These are phyloP conservation scores for Ogataea ramenticola DNA, from an alignment of 805 yeast species.

Conservation along the genomic window DNA sequence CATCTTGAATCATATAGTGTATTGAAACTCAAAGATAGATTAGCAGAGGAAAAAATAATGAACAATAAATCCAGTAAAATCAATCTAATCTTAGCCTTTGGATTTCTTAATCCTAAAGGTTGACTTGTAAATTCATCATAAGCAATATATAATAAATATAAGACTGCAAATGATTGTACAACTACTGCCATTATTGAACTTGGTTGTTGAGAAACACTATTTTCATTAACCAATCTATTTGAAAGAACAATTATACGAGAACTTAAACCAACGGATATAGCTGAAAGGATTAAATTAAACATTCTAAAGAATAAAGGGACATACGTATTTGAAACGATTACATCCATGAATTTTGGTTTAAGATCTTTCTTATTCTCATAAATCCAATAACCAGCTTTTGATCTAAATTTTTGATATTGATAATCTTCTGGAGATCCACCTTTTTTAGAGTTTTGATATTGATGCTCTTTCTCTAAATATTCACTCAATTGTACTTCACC, in stretches of 20 bases:
- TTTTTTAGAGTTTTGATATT: constrained; percentile 7
- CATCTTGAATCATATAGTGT: constrained; percentile 74
- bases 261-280: constrained; percentile 69
- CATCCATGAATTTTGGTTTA: constrained; percentile 51
- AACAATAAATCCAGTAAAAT: constrained; percentile 78
- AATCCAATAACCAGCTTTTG: constrained; percentile 63
- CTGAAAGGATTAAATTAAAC: constrained; percentile 48
- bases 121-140: constrained; percentile 88
- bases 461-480: constrained; percentile 40
- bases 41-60: constrained; percentile 85
- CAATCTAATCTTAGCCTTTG: constrained; percentile 73
- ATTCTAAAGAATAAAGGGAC: constrained; percentile 72
- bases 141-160: constrained; percentile 74
- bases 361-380: constrained; percentile 54
- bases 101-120: constrained; percentile 85
- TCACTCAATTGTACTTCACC: constrained; percentile 58
- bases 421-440: constrained; percentile 18
- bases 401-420: constrained; percentile 28
- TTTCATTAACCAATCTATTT: constrained; percentile 25
- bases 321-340: constrained; percentile 69
- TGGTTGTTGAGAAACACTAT: constrained; percentile 61
- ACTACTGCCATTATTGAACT: constrained; percentile 89
- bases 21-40: constrained; percentile 77
- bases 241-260: constrained; percentile 43
- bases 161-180: constrained; percentile 72